Percentiles rank a stretch among this genome's conserved stretches.
phyloP scores from a whole-genome alignment of 768 basidiomycete species.

The Vararia minispora region DNA sequence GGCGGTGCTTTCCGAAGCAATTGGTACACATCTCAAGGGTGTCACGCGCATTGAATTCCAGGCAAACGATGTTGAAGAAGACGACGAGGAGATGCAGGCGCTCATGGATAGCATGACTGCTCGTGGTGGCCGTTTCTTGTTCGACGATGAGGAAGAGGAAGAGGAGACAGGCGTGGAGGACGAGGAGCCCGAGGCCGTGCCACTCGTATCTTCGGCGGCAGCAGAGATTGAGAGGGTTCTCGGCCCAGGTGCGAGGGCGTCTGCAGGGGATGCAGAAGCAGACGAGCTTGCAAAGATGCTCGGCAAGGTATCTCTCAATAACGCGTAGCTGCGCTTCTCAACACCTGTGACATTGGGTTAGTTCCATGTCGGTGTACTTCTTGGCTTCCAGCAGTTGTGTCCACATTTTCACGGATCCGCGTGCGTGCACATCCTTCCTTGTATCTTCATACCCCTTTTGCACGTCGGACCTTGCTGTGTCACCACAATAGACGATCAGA shows the following conservation, averaged over 20 bases:
- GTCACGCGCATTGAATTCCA: conserved; percentile 75
- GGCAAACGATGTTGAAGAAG: conserved; percentile 82
- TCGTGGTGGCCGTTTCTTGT: conserved; percentile 55
- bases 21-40: conserved; percentile 44
- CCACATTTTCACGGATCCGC: too few species aligned
- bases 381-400: too few species aligned
- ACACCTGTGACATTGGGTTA: too few species aligned
- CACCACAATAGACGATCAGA: too few species aligned
- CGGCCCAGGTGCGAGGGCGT: conserved; percentile 12
- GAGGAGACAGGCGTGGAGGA: conserved; percentile 46
- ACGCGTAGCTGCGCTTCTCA: too few species aligned
- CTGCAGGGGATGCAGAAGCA: conserved; percentile 24
- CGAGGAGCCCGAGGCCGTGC: conserved; percentile 26
- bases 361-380: too few species aligned
- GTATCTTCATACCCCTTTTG: too few species aligned
- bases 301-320: conserved; percentile 39
- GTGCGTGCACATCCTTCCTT: too few species aligned
- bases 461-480: too few species aligned
- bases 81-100: conserved; percentile 49
- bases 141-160: conserved; percentile 74
- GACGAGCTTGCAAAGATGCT: conserved; percentile 58
- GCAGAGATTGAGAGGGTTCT: conserved; percentile 20
- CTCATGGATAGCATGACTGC: conserved; percentile 44
- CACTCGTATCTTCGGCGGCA: conserved; percentile 15
- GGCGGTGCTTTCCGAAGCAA: conserved; percentile 51